phyloP scores from a whole-genome alignment of 1,284 basidiomycete genomes.

The Volvariella surrecta region DNA sequence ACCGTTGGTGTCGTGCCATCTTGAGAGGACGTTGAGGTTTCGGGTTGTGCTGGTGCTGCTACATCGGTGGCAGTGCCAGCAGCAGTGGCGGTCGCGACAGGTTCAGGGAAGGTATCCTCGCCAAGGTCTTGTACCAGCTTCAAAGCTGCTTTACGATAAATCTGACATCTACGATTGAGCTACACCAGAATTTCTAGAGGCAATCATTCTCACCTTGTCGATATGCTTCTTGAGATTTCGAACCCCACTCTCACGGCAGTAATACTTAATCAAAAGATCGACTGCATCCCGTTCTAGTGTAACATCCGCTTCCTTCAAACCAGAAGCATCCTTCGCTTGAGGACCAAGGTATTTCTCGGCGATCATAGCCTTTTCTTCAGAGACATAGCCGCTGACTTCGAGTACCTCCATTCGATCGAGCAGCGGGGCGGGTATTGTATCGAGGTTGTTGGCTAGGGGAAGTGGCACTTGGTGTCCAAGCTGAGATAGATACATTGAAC shows the following conservation, averaged over 20 bases:
- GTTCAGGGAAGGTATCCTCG: slow-evolving; percentile 82
- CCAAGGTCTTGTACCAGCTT: slow-evolving; percentile 91
- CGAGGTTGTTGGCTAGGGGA: slow-evolving; percentile 74
- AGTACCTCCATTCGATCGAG: slow-evolving; percentile 98
- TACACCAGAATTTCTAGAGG: slow-evolving; percentile 2
- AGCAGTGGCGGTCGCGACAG: slow-evolving; percentile 10
- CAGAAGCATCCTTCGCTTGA: slow-evolving; percentile 89
- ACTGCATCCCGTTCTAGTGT: slow-evolving; percentile 72
- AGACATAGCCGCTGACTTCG: slow-evolving; percentile 94
- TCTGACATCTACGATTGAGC: slow-evolving; percentile 42
- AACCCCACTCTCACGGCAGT: slow-evolving; percentile 95
- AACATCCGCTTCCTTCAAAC: slow-evolving; percentile 81
- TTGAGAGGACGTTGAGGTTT: slow-evolving; percentile 8
- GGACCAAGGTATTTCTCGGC: slow-evolving; percentile 90
- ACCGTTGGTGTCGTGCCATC: slow-evolving; percentile 22
- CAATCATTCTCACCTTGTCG: slow-evolving; percentile 61
- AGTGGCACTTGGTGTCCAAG: neutral
- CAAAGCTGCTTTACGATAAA: slow-evolving; percentile 95
- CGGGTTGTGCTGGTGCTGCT: slow-evolving; percentile 5
- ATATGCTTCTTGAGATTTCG: slow-evolving; percentile 94
- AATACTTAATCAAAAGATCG: slow-evolving; percentile 91
- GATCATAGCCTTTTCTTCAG: slow-evolving; percentile 93
- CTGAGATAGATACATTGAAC: neutral
- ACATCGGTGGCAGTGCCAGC: slow-evolving; percentile 7
- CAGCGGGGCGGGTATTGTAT: slow-evolving; percentile 94